These are phyloP conservation scores for Colletotrichum scovillei DNA, from an alignment of 2,329 filamentous ascomycete genomes.

Conservation along the genomic window DNA sequence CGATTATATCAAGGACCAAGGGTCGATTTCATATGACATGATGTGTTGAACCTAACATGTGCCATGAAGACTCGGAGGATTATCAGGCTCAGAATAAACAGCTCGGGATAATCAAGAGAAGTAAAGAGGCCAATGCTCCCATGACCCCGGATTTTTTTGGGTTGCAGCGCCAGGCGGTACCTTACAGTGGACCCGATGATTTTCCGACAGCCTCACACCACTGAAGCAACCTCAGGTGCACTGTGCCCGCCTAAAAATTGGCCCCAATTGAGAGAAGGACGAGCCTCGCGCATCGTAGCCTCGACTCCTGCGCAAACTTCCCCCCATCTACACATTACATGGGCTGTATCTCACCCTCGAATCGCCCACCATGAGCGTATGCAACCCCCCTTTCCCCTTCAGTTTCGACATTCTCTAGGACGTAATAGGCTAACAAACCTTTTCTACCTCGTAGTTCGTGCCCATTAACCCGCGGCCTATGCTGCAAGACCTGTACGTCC, in stretches of 20 bases:
- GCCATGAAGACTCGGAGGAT: too few species aligned
- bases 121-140: neutral
- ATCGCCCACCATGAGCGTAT: constrained; percentile 50
- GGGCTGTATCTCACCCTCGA: constrained; percentile 34
- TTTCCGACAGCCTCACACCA: constrained; percentile 27
- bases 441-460: constrained; percentile 71
- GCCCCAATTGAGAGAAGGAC: neutral
- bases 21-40: too few species aligned
- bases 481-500: constrained; percentile 86
- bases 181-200: constrained; percentile 32
- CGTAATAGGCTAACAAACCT: neutral
- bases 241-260: constrained; percentile 30
- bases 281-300: constrained; percentile 34
- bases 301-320: constrained; percentile 30
- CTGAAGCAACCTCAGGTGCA: constrained; percentile 21
- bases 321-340: constrained; percentile 33
- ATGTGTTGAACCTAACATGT: too few species aligned
- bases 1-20: too few species aligned
- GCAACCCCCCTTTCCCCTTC: neutral
- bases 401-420: neutral
- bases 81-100: neutral
- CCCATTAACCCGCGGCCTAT: constrained; percentile 97
- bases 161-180: constrained; percentile 14
- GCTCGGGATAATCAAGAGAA: neutral
- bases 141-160: constrained; percentile 8